Evolutionary conservation across 805 yeast species (phyloP), one percentile per base, ranked within the genome.

Genomic region (Lachancea fermentati): DNA sequence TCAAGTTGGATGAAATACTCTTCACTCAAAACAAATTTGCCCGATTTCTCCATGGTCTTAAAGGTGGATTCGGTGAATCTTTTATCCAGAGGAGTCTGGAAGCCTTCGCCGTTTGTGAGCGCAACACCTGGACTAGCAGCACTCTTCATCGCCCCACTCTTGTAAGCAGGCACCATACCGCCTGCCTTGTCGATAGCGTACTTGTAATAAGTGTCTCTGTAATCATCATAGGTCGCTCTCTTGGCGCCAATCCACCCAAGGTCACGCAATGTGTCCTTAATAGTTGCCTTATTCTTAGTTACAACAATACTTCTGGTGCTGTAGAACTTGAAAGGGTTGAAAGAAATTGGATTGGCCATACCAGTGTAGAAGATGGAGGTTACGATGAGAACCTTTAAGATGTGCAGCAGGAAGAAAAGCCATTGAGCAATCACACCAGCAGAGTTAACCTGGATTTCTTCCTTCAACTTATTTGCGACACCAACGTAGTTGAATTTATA

Each of bases 241-340:
- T 80, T 82, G 17, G 93, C 74, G 39, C 96, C 95, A n/a, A 96
- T 87, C 97, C 97, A 93, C 36, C 97, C 97, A 50, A 89, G 66
- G 3, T 64, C 62, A 25, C 78, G 50, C 51, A 89, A 72, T 43
- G 74, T 68, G 17, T 60, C 58, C 47, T 55, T 69, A 50, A 56
- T 52, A 43, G 39, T 46, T 37, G 48, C 68, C 48, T 56, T 58
- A 15, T 58, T 48, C 4, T 47, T 46, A 19, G 51, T 37, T 15
- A 54, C 24, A 11, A 55, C 69, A 51, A 53, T 62, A 39, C 44
- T 62, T 41, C 58, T 67, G 50, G 57, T 57, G 47, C 50, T 40
- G 39, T 58, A 56, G 30, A 57, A 46, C 14, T 40, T 55, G 29
- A 51, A 36, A 37, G 71, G 75, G 53, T 68, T 72, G 48, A 79